A percentile compares a stretch with the other conserved stretches of the same genome.
phyloP scores from a whole-genome alignment of 768 basidiomycete genomes.

The Amanita polypyramis region DNA sequence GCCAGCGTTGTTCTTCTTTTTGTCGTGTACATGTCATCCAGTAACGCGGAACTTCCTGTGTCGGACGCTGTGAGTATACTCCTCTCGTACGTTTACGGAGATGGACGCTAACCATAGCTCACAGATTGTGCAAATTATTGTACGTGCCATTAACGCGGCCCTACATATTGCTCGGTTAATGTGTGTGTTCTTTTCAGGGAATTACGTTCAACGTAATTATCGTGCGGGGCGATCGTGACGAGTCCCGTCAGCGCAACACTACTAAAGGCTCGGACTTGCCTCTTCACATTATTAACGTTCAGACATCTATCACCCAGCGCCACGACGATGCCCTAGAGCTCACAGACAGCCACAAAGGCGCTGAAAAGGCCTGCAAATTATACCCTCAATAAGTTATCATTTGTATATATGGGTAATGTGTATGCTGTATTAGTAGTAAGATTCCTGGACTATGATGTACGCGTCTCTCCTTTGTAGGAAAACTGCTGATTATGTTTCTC shows the following conservation, averaged over 20 bases:
- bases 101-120: not conserved
- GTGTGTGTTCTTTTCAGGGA: constrained; percentile 11
- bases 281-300: constrained; percentile 22
- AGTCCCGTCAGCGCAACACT: constrained; percentile 8
- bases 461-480: too few relatives aligned
- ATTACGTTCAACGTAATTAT: constrained; percentile 25
- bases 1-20: constrained; percentile 24
- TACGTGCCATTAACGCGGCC: constrained; percentile 9
- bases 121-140: constrained; percentile 33
- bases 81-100: not conserved
- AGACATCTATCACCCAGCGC: constrained; percentile 19
- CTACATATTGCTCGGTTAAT: not conserved
- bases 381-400: too few relatives aligned
- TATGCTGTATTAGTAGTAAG: too few relatives aligned
- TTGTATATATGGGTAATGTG: too few relatives aligned
- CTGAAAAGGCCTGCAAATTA: too few relatives aligned
- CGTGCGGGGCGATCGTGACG: constrained; percentile 17
- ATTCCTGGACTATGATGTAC: too few relatives aligned
- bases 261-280: constrained; percentile 3
- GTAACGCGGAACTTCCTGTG: constrained; percentile 26
- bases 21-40: constrained; percentile 22
- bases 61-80: constrained; percentile 24
- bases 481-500: too few relatives aligned
- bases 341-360: too few relatives aligned
- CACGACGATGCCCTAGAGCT: constrained; percentile 2